phyloP scores from a whole-genome alignment of 441 rosid genomes.

The Capsella rubella region DNA sequence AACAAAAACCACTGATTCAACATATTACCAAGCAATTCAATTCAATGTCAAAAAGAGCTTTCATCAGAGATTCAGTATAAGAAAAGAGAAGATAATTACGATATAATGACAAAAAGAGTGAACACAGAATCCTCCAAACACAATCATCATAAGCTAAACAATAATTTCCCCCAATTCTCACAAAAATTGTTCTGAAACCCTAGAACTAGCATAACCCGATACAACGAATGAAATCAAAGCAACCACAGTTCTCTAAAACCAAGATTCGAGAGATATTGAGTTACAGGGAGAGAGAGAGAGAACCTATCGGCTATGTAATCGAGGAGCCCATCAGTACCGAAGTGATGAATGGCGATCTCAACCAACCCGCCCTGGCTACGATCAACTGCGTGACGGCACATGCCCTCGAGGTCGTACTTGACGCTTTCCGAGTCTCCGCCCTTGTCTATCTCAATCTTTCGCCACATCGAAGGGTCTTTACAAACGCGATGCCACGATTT shows the following conservation, averaged over 20 bases:
- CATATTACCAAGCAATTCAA: background rate
- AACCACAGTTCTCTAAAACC: background rate
- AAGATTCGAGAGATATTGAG: background rate
- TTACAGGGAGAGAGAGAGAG: background rate
- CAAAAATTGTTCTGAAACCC: background rate
- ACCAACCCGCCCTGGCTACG: slow-evolving; percentile 54
- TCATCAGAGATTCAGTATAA: background rate
- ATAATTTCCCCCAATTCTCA: slow-evolving; percentile 44
- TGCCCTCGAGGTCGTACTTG: slow-evolving; percentile 13
- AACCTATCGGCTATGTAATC: slow-evolving; percentile 50
- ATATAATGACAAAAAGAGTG: background rate
- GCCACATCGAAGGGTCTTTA: slow-evolving; percentile 1
- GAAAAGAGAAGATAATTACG: no score
- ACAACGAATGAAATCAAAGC: background rate
- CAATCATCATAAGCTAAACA: slow-evolving; percentile 1
- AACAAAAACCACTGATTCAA: background rate
- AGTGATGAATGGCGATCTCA: slow-evolving; percentile 45
- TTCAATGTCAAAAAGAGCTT: background rate
- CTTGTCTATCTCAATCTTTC: background rate
- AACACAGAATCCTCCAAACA: background rate
- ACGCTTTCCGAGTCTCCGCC: background rate
- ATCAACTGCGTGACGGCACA: slow-evolving; percentile 61
- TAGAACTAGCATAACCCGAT: background rate
- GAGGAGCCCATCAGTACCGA: slow-evolving; percentile 56
- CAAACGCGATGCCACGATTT: background rate